Percentiles rank a stretch among this genome's conserved stretches.
These are phyloP conservation scores for Salix caprea DNA, from an alignment of 345 rosid species.

Conservation along the genomic window DNA sequence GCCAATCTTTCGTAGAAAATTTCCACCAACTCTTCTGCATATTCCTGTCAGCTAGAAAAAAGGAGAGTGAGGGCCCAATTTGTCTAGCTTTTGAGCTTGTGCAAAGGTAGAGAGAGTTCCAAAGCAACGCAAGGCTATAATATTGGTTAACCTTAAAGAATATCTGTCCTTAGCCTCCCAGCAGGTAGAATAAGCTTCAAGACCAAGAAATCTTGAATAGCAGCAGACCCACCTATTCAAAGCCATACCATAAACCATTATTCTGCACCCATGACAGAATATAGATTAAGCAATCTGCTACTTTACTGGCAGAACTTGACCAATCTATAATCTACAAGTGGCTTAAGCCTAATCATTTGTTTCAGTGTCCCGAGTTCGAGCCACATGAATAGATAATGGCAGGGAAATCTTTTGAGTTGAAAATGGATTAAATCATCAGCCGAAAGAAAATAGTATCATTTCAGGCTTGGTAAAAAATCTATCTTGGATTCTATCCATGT, in stretches of 20 bases:
- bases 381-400: neutral
- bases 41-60: conserved; percentile 12
- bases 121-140: conserved; percentile 10
- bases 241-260: conserved; percentile 13
- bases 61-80: conserved; percentile 17
- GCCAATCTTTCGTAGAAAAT: neutral
- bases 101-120: conserved; percentile 10
- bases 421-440: neutral
- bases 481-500: conserved; percentile 22
- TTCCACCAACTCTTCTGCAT: conserved; percentile 22
- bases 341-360: conserved; percentile 1
- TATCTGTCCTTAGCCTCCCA: conserved; percentile 13
- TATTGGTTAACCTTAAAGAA: conserved; percentile 7
- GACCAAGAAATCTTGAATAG: conserved; percentile 14
- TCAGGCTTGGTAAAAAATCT: neutral
- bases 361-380: neutral
- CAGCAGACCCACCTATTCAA: conserved; percentile 30
- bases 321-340: neutral
- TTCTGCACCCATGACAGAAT: conserved; percentile 15
- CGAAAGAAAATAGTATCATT: too few relatives aligned
- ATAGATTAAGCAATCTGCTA: neutral
- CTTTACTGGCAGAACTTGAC: neutral
- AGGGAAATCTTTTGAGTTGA: neutral
- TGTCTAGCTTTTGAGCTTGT: conserved; percentile 21
- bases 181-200: conserved; percentile 16